phyloP scores from a whole-genome alignment of 1,284 basidiomycete species.

The Sparassis latifolia region DNA sequence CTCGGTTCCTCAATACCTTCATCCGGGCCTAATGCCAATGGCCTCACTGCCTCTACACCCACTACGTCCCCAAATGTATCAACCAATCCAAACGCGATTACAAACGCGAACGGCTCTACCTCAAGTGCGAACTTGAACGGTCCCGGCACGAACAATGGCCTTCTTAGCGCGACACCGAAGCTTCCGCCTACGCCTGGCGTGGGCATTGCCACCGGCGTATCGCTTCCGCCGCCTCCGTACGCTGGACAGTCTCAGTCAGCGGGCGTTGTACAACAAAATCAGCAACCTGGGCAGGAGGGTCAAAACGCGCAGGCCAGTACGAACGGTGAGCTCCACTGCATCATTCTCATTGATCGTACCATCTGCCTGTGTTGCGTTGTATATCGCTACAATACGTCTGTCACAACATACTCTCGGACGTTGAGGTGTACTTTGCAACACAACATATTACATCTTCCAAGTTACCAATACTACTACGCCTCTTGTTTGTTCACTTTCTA shows the following conservation, averaged over 20 bases:
- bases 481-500: too few species aligned
- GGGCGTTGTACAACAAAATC: too few species aligned
- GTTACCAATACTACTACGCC: too few species aligned
- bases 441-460: too few species aligned
- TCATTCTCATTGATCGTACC: too few species aligned
- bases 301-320: too few species aligned
- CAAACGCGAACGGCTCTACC: background rate
- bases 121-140: background rate
- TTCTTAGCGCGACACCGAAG: conserved; percentile 15
- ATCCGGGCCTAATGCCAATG: conserved; percentile 1
- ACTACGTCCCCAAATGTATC: conserved; percentile 4
- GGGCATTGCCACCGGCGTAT: background rate
- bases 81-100: conserved; percentile 1
- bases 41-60: conserved; percentile 11
- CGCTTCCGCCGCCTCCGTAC: conserved; percentile 12
- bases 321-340: too few species aligned
- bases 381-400: too few species aligned
- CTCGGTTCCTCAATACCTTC: conserved; percentile 15
- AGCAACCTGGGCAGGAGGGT: too few species aligned
- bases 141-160: background rate
- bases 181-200: conserved; percentile 18
- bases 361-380: too few species aligned
- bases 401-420: too few species aligned
- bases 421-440: too few species aligned
- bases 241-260: background rate